Base-by-base conservation (phyloP, 1,139 yeast genomes). In the Chernovozyma aurita region DNA sequence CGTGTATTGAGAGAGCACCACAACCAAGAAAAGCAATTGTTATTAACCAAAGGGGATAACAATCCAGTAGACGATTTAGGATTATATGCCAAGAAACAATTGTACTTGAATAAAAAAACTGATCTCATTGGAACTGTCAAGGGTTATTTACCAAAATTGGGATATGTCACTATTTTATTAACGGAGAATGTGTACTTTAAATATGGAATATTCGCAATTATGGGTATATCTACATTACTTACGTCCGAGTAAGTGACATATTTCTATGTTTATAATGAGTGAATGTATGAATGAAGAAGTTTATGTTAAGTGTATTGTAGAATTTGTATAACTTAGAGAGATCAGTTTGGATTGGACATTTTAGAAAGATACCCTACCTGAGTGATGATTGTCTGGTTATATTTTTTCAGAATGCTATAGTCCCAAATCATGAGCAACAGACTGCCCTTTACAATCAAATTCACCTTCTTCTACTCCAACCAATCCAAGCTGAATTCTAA, bases 31-130 rank as follows among this genome's bases (percentile, higher is more conserved):
- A 80, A 78, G 53, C 97, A 92, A 60, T 68, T 81, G 40, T 63
- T 92, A 36, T 72, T 92, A 44, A 94, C 99, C 3, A 92, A 92
- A 58, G 99, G 99, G 55, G 99, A 92, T 59, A 94, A 94, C 59
- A 92, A 92, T 55, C 85, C 92, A 3, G 81, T 85, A 39, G 95
- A 92, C 59, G 99, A 92, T 60, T 72, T 92, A 48, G 83, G 86
- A 16, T 70, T 92, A 33, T 92, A 94, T 55, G 85, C 92, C 1
- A 73, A 77, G 46, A 80, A 78, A 41, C 94, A 87, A 55, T 68
- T 68, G 38, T 92, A 92, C 48, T 68, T 92, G 49, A 80, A 86
- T 49, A 80, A 88, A 46, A 73, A 78, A 33, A 69, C 65, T 16
- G 97, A 94, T 54, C 73, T 92, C 39, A 78, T 87, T 12, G 98